phyloP scores from a whole-genome alignment of 2,329 filamentous ascomycete species.

The Dryadomyces quercivorus region DNA sequence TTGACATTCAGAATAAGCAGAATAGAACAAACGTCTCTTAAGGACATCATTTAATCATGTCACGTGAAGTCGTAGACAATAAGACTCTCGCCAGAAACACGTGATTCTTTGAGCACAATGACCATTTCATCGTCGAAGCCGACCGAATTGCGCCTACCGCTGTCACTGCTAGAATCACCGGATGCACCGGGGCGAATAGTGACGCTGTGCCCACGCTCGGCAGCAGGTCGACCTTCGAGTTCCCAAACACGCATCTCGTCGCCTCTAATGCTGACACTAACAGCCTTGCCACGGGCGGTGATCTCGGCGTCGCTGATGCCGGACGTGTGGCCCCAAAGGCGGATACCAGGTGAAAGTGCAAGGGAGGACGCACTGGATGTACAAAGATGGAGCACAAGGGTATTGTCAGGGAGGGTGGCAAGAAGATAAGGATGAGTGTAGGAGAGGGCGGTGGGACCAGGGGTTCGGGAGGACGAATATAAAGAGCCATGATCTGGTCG shows the following conservation, averaged over 20 bases:
- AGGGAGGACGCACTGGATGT: conserved; percentile 57
- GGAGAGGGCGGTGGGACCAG: conserved; percentile 49
- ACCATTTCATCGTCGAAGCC: conserved; percentile 89
- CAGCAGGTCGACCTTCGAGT: conserved; percentile 47
- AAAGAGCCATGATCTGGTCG: background rate
- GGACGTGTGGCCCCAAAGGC: conserved; percentile 86
- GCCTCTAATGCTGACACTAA: conserved; percentile 75
- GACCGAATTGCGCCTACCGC: conserved; percentile 50
- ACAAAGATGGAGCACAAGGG: conserved; percentile 69
- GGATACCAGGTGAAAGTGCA: conserved; percentile 58
- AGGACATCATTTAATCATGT: too few species aligned
- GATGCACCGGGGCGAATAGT: conserved; percentile 31
- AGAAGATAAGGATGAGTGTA: conserved; percentile 78
- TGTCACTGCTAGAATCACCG: conserved; percentile 22
- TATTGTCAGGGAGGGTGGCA: conserved; percentile 76
- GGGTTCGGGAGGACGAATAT: background rate
- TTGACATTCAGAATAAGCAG: background rate
- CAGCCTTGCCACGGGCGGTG: conserved; percentile 71
- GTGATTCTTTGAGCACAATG: conserved; percentile 66
- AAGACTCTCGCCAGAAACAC: conserved; percentile 56
- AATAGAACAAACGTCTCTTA: background rate
- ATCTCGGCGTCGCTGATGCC: conserved; percentile 79
- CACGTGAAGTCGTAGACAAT: conserved; percentile 81
- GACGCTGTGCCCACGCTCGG: conserved; percentile 29
- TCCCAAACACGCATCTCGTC: conserved; percentile 81